phyloP scores from a whole-genome alignment of 1,139 yeast genomes.

The Yamadazyma diddensiae region DNA sequence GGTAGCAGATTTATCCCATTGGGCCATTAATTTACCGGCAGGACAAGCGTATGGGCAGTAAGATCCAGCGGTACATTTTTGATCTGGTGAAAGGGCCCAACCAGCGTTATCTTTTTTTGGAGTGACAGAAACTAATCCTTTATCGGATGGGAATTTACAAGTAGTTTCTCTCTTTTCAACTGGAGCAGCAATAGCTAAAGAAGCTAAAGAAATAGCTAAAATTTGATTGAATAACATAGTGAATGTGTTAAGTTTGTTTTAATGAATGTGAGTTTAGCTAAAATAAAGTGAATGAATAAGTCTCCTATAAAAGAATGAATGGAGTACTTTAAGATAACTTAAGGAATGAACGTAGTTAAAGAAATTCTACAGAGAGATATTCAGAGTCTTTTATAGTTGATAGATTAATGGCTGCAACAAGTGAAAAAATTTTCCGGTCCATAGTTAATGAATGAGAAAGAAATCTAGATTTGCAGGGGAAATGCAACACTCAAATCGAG shows the following conservation, averaged over 20 bases:
- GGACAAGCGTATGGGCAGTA: slow-evolving; percentile 91
- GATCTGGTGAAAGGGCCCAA: slow-evolving; percentile 86
- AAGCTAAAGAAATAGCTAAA: slow-evolving; percentile 18
- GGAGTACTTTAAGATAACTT: background rate
- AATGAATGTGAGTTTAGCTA: slow-evolving; percentile 3
- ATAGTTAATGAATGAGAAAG: background rate
- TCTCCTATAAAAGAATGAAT: slow-evolving; percentile 3
- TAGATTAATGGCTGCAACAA: background rate
- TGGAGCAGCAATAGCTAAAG: slow-evolving; percentile 30
- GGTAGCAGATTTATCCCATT: slow-evolving; percentile 66
- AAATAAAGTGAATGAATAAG: slow-evolving; percentile 7
- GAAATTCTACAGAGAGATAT: background rate
- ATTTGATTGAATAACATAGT: slow-evolving; percentile 20
- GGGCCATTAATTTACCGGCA: slow-evolving; percentile 78
- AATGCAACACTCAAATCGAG: background rate
- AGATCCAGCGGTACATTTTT: slow-evolving; percentile 65
- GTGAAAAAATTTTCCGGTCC: background rate
- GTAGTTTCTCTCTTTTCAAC: slow-evolving; percentile 32
- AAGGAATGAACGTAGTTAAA: slow-evolving; percentile 4
- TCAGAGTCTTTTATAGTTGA: slow-evolving; percentile 2
- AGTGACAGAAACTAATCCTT: slow-evolving; percentile 68
- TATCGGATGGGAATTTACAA: slow-evolving; percentile 64
- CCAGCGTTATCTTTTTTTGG: slow-evolving; percentile 62
- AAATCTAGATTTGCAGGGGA: slow-evolving; percentile 3
- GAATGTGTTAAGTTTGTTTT: slow-evolving; percentile 6